Evolutionary conservation across 2,329 filamentous ascomycete genomes (phyloP), one percentile per base, ranked within the genome.

Genomic region (Alternaria conjuncta): DNA sequence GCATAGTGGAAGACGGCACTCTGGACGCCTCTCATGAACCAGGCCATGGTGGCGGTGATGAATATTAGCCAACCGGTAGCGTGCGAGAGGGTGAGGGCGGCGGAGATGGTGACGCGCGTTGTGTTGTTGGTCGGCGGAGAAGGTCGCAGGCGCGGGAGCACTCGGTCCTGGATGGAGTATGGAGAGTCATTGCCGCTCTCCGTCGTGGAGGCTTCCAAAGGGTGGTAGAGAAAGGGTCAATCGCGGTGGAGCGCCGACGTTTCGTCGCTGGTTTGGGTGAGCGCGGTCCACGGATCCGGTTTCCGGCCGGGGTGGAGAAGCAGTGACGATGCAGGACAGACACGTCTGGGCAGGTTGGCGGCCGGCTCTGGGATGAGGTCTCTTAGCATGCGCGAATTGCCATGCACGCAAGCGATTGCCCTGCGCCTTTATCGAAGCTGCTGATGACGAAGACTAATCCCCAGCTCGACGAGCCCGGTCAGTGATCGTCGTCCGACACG

Each of bases 1-100:
- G 91, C 82, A 69, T 93, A 85, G 83, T 92, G 93, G 84, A 94
- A 94, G 77, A 92, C 82, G 69, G 90, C 90, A 57, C 91, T 94
- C 79, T 93, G 92, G 30, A 93, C 83, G 73, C 84, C 84, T 64
- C 82, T 80, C 70, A 79, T 63, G 65, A 81, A 72, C 78, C 78
- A 80, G 64, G 77, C 76, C 79, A 81, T 81, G 73, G 55, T 65
- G 51, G 23, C 18, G 56, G 21, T 15, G 56, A 18, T 47, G 32
- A 28, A 20, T 15, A 53, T 49, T 51, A 30, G 44, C 54, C 57
- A 45, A 51, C 28, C 50, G n/a, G 45, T 9, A 45, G 32, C 32
- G 12, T 54, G 15, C 44, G 30, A 44, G 44, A 46, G 50, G 23
- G 20, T 49, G 56, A 30, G 49, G 26, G 41, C 44, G 41, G 58